Evolutionary conservation across 768 basidiomycete species (phyloP).

Genomic region (Dentipellis fragilis): DNA sequence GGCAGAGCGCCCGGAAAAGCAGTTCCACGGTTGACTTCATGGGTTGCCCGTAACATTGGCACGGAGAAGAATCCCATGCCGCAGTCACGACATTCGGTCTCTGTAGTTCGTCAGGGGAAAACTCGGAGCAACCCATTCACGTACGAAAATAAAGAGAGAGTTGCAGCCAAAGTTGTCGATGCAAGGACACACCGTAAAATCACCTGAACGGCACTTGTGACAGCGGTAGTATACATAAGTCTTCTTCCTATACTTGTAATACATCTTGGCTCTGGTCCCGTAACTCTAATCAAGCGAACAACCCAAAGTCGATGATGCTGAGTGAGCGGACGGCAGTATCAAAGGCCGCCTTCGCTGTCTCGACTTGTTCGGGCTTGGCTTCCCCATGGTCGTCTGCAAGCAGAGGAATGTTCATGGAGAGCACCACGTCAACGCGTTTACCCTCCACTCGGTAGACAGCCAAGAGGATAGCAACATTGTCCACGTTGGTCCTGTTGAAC

Average conservation of each 20-base stretch:
- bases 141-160: not conserved
- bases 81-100: not conserved
- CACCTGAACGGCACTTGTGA: not conserved
- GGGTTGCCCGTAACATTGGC: not conserved
- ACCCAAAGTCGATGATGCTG: conserved; percentile 51
- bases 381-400: not conserved
- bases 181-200: not conserved
- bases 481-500: conserved; percentile 52
- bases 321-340: conserved; percentile 46
- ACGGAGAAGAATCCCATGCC: not conserved
- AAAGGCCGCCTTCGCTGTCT: conserved; percentile 38
- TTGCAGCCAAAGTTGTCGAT: not conserved
- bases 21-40: not conserved
- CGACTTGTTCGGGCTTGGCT: conserved; percentile 29
- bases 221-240: not conserved
- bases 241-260: not conserved
- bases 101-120: not conserved
- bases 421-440: conserved; percentile 72
- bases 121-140: not conserved
- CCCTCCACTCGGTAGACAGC: conserved; percentile 70
- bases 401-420: conserved; percentile 75
- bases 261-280: not conserved
- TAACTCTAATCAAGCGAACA: conserved; percentile 46
- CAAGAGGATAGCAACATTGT: conserved; percentile 68
- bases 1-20: not conserved